These are phyloP conservation scores for Botryotinia globosa DNA, from an alignment of 2,329 filamentous ascomycete genomes.

Conservation along the genomic window DNA sequence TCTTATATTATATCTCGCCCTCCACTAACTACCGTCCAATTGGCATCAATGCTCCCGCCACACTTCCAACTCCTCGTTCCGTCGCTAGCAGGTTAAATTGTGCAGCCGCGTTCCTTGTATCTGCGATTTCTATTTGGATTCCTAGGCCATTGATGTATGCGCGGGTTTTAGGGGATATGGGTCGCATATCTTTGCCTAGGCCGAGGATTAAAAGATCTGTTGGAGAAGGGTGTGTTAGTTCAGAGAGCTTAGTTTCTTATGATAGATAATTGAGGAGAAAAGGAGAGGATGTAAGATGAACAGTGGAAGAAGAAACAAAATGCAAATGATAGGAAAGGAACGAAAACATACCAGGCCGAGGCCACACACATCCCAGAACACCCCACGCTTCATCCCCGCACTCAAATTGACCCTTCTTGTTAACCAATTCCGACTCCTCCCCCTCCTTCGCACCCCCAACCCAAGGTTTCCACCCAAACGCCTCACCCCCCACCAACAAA, in stretches of 20 bases:
- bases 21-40: constrained; percentile 61
- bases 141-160: constrained; percentile 72
- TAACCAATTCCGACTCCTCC: constrained; percentile 51
- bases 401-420: constrained; percentile 79
- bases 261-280: background rate
- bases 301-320: too few species aligned
- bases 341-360: constrained; percentile 70
- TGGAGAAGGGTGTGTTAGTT: background rate
- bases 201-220: constrained; percentile 87
- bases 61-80: constrained; percentile 78
- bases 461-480: constrained; percentile 88
- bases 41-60: constrained; percentile 85
- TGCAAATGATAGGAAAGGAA: background rate
- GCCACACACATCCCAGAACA: constrained; percentile 75
- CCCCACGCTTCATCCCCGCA: constrained; percentile 69
- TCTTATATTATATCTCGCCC: background rate
- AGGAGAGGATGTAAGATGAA: background rate
- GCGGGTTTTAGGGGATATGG: constrained; percentile 72
- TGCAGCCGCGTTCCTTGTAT: constrained; percentile 89
- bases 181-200: constrained; percentile 70
- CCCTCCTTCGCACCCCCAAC: constrained; percentile 40
- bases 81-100: constrained; percentile 96
- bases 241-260: background rate
- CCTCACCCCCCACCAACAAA: constrained; percentile 80
- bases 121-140: constrained; percentile 81